Evolutionary conservation across 2,329 filamentous ascomycete species (phyloP).

Genomic region (Fusarium sp.): DNA sequence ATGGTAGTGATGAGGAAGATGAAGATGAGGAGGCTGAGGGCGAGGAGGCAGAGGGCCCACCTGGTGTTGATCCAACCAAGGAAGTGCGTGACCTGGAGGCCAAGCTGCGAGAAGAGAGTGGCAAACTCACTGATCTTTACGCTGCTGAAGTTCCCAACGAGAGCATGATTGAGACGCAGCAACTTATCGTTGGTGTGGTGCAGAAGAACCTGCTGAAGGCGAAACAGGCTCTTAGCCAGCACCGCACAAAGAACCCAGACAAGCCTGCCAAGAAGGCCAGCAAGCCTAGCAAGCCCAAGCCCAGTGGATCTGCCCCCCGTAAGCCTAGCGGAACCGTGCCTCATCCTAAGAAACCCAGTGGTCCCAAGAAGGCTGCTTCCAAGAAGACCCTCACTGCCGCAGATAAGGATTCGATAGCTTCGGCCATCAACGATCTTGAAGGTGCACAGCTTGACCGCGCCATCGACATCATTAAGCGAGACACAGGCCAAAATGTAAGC

Average conservation of each 20-base stretch:
- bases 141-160: slow-evolving; percentile 65
- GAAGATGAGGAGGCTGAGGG: slow-evolving; percentile 76
- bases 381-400: slow-evolving; percentile 73
- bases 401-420: slow-evolving; percentile 93
- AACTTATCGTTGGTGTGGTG: slow-evolving; percentile 72
- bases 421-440: slow-evolving; percentile 83
- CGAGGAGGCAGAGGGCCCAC: slow-evolving; percentile 52
- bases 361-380: slow-evolving; percentile 58
- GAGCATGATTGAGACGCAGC: slow-evolving; percentile 66
- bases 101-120: slow-evolving; percentile 67
- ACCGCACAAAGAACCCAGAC: slow-evolving; percentile 60
- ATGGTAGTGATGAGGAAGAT: slow-evolving; percentile 73
- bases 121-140: slow-evolving; percentile 66
- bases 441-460: slow-evolving; percentile 82
- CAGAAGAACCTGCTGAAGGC: slow-evolving; percentile 80
- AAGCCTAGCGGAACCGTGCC: slow-evolving; percentile 55
- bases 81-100: slow-evolving; percentile 64
- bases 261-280: slow-evolving; percentile 69
- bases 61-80: slow-evolving; percentile 56
- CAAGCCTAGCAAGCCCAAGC: slow-evolving; percentile 67
- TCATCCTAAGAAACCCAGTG: slow-evolving; percentile 52
- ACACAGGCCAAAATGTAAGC: slow-evolving; percentile 80
- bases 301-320: slow-evolving; percentile 52
- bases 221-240: slow-evolving; percentile 70
- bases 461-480: slow-evolving; percentile 89